These are phyloP conservation scores for Solidago caesia DNA, from an alignment of 129 eudicot genomes.

Conservation along the genomic window DNA sequence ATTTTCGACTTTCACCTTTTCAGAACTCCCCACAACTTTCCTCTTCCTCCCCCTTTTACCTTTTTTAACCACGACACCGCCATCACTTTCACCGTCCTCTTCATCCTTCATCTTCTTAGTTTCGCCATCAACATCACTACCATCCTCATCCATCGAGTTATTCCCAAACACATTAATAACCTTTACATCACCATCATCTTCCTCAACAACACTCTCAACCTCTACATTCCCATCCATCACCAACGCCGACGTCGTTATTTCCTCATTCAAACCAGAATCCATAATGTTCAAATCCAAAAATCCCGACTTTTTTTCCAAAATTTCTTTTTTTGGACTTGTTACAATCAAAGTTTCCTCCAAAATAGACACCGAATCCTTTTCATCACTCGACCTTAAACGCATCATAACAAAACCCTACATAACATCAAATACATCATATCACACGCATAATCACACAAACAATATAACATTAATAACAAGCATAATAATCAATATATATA, in stretches of 20 bases:
- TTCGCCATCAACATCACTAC: conserved; percentile 1
- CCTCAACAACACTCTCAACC: background rate
- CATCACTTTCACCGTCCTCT: conserved; percentile 4
- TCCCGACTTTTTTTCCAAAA: background rate
- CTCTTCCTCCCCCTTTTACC: conserved; percentile 49
- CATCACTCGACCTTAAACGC: conserved; percentile 8
- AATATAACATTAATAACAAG: background rate
- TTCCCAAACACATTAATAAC: background rate
- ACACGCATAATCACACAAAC: background rate
- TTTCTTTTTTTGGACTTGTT: conserved; percentile 10
- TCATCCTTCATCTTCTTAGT: too few relatives aligned
- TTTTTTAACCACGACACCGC: background rate
- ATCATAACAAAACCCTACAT: conserved; percentile 23
- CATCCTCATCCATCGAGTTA: background rate
- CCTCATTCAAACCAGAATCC: conserved; percentile 22
- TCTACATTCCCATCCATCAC: background rate
- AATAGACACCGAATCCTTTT: background rate
- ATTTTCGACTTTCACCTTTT: conserved; percentile 14
- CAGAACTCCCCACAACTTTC: conserved; percentile 29
- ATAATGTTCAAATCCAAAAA: background rate
- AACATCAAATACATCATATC: background rate
- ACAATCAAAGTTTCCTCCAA: background rate
- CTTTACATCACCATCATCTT: background rate
- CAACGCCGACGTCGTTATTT: background rate
- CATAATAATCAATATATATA: background rate